phyloP scores from a whole-genome alignment of 116 monocot genomes.

The Cymodocea nodosa region DNA sequence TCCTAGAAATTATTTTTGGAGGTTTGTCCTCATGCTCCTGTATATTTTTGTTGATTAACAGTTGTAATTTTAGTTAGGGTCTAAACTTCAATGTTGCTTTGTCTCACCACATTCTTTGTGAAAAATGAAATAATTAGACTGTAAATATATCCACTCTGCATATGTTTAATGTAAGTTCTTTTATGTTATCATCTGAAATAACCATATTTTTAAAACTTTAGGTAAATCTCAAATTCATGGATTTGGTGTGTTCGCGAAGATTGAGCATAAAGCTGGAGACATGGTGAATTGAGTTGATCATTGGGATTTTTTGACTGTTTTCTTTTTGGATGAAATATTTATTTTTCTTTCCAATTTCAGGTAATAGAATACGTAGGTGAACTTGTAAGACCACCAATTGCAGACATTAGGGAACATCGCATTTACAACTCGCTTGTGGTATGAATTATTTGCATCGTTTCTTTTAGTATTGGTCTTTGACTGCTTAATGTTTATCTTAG shows the following conservation, averaged over 20 bases:
- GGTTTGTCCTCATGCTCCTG: no score
- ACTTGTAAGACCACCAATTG: conserved; percentile 83
- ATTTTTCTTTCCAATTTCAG: conserved; percentile 16
- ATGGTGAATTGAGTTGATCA: conserved; percentile 45
- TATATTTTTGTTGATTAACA: no score
- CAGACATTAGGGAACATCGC: conserved; percentile 82
- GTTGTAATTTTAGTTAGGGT: no score
- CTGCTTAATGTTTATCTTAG: neutral
- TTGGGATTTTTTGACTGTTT: conserved; percentile 5
- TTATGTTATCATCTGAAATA: neutral
- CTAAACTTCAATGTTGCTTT: no score
- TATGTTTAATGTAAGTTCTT: no score
- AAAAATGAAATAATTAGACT: no score
- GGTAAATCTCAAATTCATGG: conserved; percentile 99
- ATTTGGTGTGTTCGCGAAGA: conserved; percentile 95
- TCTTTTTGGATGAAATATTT: neutral
- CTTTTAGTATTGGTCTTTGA: neutral
- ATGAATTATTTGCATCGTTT: conserved; percentile 9
- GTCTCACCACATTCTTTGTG: no score
- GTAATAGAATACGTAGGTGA: conserved; percentile 97
- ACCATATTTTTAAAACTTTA: conserved; percentile 3
- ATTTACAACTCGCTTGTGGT: conserved; percentile 96
- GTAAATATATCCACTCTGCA: no score
- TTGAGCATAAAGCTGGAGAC: conserved; percentile 90
- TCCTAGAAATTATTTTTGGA: no score